A percentile compares a stretch with the other conserved stretches of the same genome.
Conservation (phyloP, 305 asterid genomes). For the Salvia sclarea region DNA sequence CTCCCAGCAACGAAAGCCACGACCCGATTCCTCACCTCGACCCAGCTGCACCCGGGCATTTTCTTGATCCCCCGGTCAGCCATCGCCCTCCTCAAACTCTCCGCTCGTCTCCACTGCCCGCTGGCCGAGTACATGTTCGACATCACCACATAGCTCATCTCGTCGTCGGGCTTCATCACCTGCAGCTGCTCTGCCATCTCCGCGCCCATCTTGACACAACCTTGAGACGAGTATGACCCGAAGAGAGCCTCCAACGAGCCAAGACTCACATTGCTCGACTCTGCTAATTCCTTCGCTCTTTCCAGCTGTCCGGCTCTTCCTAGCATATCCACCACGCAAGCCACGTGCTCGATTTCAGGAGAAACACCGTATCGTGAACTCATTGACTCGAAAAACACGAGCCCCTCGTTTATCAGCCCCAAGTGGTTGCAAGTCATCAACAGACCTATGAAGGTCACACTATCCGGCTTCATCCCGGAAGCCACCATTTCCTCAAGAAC, state of each 20-base stretch:
- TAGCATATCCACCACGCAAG: conserved; percentile 73
- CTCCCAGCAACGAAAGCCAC: conserved; percentile 59
- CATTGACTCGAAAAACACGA: conserved; percentile 56
- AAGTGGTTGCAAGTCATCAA: conserved; percentile 80
- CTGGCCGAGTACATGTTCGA: conserved; percentile 73
- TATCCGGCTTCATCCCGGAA: conserved; percentile 59
- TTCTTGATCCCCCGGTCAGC: conserved; percentile 57
- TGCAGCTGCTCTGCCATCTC: conserved; percentile 43
- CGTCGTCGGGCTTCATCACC: conserved; percentile 44
- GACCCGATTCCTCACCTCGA: conserved; percentile 57
- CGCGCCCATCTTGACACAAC: conserved; percentile 34
- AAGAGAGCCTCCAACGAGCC: conserved; percentile 45
- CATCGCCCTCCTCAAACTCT: conserved; percentile 57
- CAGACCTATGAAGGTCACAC: conserved; percentile 73
- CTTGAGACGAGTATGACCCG: conserved; percentile 41
- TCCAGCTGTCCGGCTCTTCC: conserved; percentile 61
- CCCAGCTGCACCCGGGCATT: conserved; percentile 72
- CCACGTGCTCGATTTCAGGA: conserved; percentile 58
- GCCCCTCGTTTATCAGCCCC: conserved; percentile 62
- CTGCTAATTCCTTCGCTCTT: conserved; percentile 55
- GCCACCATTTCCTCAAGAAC: conserved; percentile 51
- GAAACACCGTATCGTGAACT: conserved; percentile 39
- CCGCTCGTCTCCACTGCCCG: conserved; percentile 75
- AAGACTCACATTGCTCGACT: conserved; percentile 8
- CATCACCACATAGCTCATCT: conserved; percentile 66